Conservation (phyloP, 176 grass and related monocot species). For the Cocos nucifera region DNA sequence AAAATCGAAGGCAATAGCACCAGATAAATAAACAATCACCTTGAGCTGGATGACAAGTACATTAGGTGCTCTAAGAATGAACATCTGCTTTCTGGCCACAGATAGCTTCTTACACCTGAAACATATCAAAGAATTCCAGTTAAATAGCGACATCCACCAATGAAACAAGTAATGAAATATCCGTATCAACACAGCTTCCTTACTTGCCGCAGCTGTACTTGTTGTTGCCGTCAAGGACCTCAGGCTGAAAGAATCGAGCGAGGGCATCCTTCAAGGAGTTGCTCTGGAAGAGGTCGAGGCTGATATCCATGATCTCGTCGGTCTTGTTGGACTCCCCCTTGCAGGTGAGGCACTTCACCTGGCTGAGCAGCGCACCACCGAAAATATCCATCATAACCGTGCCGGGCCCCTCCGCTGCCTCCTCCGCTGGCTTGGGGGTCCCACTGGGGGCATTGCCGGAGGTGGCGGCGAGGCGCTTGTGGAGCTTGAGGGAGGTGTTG, state of each 20-base stretch:
- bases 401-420: constrained; percentile 13
- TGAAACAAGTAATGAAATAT: neutral
- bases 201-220: constrained; percentile 89
- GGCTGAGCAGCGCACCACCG: constrained; percentile 71
- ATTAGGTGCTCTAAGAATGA: constrained; percentile 75
- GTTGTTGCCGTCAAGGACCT: constrained; percentile 87
- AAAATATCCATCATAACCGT: constrained; percentile 85
- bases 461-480: constrained; percentile 33
- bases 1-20: constrained; percentile 9
- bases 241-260: constrained; percentile 64
- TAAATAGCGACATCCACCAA: neutral
- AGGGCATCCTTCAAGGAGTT: constrained; percentile 78
- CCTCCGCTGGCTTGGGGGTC: neutral
- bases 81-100: constrained; percentile 87
- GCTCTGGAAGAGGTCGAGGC: constrained; percentile 66
- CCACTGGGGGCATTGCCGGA: constrained; percentile 18
- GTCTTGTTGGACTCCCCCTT: constrained; percentile 93
- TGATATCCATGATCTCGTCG: constrained; percentile 97
- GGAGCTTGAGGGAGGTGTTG: constrained; percentile 40
- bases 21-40: constrained; percentile 31
- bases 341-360: constrained; percentile 91
- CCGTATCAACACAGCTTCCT: neutral
- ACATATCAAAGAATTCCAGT: neutral
- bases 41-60: constrained; percentile 99
- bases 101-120: constrained; percentile 89